Evolutionary conservation across 176 grass and related monocot species (phyloP).

Genomic region (Paspalum notatum): DNA sequence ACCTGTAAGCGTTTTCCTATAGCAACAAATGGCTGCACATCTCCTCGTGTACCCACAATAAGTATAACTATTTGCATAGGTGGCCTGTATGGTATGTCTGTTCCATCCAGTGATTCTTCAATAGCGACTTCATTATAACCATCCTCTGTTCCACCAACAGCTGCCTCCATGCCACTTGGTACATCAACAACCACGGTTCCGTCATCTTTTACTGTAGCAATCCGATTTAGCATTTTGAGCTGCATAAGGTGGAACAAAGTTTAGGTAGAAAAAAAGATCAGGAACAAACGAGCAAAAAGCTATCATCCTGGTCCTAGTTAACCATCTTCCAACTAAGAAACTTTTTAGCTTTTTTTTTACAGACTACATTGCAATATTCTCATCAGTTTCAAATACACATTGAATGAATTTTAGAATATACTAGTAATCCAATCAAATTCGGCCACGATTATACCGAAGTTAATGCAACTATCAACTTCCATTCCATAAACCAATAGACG

Average conservation of each 20-base stretch:
- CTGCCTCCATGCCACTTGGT: conserved; percentile 67
- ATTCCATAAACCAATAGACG: conserved; percentile 14
- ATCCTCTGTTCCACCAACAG: conserved; percentile 50
- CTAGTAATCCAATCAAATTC: neutral
- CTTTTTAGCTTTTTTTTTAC: neutral
- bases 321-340: neutral
- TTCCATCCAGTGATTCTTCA: conserved; percentile 65
- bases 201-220: conserved; percentile 87
- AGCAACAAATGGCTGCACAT: conserved; percentile 97
- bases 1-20: conserved; percentile 97
- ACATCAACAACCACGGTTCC: conserved; percentile 95
- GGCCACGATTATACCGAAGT: neutral
- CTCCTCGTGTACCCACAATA: conserved; percentile 97
- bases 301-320: neutral
- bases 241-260: conserved; percentile 17
- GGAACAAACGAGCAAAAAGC: neutral
- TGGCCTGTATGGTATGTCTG: conserved; percentile 68
- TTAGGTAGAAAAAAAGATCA: conserved; percentile 15
- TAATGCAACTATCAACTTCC: neutral
- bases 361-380: neutral
- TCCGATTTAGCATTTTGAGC: conserved; percentile 69
- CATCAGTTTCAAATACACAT: conserved; percentile 16
- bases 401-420: neutral
- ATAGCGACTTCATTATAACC: conserved; percentile 42
- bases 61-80: conserved; percentile 95